Evolutionary conservation across 2,329 filamentous ascomycete genomes (phyloP).

Genomic region (Pseudopyrenochaeta lycopersici): DNA sequence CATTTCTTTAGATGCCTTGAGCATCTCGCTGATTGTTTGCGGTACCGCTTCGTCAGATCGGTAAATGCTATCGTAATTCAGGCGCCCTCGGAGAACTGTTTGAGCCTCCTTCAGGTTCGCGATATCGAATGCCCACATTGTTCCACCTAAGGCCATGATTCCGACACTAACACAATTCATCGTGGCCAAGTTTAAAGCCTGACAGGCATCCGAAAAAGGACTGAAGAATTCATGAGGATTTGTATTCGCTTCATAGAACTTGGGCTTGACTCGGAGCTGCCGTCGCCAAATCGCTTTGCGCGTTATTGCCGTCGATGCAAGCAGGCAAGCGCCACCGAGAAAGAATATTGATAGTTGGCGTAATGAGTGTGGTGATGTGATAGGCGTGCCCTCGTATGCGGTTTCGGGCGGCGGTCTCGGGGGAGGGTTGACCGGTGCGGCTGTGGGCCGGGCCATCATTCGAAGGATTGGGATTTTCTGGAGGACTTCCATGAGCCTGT

Average conservation of each 20-base stretch:
- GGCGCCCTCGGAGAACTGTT: constrained; percentile 66
- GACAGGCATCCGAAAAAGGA: constrained; percentile 76
- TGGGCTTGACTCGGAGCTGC: constrained; percentile 68
- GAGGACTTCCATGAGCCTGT: constrained; percentile 28
- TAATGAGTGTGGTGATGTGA: constrained; percentile 60
- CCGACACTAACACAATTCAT: constrained; percentile 82
- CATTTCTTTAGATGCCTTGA: constrained; percentile 56
- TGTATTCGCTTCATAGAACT: constrained; percentile 73
- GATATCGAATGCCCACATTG: constrained; percentile 81
- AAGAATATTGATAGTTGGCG: constrained; percentile 75
- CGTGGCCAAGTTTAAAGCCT: constrained; percentile 86
- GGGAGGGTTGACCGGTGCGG: constrained; percentile 26
- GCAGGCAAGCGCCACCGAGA: constrained; percentile 78
- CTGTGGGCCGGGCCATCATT: constrained; percentile 34
- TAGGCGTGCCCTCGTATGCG: constrained; percentile 38
- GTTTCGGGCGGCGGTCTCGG: constrained; percentile 25
- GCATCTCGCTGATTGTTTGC: constrained; percentile 32
- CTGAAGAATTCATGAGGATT: constrained; percentile 61
- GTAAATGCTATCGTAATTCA: constrained; percentile 63
- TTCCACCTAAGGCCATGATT: constrained; percentile 77
- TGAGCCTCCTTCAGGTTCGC: constrained; percentile 61
- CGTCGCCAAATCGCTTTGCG: constrained; percentile 71
- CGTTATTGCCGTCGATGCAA: constrained; percentile 73
- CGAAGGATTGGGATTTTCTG: constrained; percentile 29
- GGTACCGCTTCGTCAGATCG: constrained; percentile 51